Evolutionary conservation across 1,284 basidiomycete species (phyloP).

Genomic region (Austroboletus novae-zelandiae): DNA sequence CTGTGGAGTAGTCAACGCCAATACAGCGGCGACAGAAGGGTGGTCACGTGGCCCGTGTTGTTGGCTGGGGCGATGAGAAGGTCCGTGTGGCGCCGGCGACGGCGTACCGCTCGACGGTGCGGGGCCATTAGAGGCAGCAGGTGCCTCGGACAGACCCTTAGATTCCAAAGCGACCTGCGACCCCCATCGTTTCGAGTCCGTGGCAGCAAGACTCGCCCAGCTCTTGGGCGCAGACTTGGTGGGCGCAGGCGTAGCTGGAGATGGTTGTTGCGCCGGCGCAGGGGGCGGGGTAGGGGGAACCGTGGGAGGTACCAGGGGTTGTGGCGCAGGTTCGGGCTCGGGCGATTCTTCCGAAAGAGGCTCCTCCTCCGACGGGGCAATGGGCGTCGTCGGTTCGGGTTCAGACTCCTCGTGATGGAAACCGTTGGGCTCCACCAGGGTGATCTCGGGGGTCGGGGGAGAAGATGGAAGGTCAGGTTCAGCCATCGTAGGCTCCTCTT

Average conservation of each 20-base stretch:
- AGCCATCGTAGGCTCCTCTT: conserved; percentile 30
- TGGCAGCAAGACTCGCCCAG: conserved; percentile 89
- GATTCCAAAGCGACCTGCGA: conserved; percentile 70
- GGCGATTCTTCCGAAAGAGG: conserved; percentile 36
- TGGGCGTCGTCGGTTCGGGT: conserved; percentile 31
- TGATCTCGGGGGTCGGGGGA: conserved; percentile 22
- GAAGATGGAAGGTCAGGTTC: conserved; percentile 33
- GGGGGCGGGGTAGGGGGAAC: conserved; percentile 35
- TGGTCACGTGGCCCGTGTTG: conserved; percentile 37
- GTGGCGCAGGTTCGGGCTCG: conserved; percentile 41
- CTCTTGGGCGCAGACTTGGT: conserved; percentile 68
- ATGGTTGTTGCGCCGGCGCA: conserved; percentile 29
- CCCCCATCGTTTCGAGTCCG: conserved; percentile 79
- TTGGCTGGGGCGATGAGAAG: conserved; percentile 28
- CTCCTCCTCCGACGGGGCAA: conserved; percentile 30
- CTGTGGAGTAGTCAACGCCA: conserved; percentile 62
- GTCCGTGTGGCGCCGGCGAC: conserved; percentile 46
- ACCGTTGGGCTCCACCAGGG: conserved; percentile 30
- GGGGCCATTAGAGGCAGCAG: conserved; percentile 41
- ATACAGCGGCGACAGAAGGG: conserved; percentile 54
- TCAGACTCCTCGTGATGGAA: conserved; percentile 27
- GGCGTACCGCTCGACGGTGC: conserved; percentile 47
- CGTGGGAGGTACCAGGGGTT: conserved; percentile 33
- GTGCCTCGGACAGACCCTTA: conserved; percentile 66
- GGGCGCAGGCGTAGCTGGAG: conserved; percentile 32